Evolutionary conservation across 2,329 filamentous ascomycete species (phyloP), one percentile per base, ranked within the genome.

Genomic region (Golovinomyces cichoracearum): DNA sequence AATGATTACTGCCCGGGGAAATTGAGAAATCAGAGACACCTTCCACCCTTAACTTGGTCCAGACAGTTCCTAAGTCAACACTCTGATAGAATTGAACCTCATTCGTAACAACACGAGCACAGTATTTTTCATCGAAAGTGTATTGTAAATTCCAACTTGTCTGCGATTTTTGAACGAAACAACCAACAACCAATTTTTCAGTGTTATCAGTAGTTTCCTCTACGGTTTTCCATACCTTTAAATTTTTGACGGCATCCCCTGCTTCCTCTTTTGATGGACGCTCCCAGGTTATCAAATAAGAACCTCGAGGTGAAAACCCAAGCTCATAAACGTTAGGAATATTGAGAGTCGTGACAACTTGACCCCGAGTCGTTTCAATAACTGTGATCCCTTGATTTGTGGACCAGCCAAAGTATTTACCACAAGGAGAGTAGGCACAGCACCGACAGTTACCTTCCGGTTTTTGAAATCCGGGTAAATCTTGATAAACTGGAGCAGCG

Each of bases 111-210:
- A 79, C 72, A 56, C 90, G 84, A 55, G 88, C 90, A 63, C 88
- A 95, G 64, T 83, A 88, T 63, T 78, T 75, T 71, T 98, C 90
- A 62, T 98, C 90, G 51, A 76, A 73, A 26, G 86, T 93, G 65
- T 95, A 98, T 66, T 95, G 88, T 61, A 98, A 70, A 63, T 94
- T 95, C 88, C 88, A 95, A 60, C 86, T 83, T 42, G 81, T 83
- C 68, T 93, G 84, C 55, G 78, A 81, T 71, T 94, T 94, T 65
- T 98, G 90, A 56, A 98, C 90, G 63, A 92, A 98, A 59, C 77
- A 73, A 54, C 86, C 88, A 42, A 94, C 72, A 26, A 86, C 77
- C 58, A 78, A 70, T 65, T 83, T 80, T 56, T 79, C 73, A 52
- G 66, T 66, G 45, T 65, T 74, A 42, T 72, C 72, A 44, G 74